phyloP scores from a whole-genome alignment of 2,329 filamentous ascomycete species.

The Exophiala sideris region DNA sequence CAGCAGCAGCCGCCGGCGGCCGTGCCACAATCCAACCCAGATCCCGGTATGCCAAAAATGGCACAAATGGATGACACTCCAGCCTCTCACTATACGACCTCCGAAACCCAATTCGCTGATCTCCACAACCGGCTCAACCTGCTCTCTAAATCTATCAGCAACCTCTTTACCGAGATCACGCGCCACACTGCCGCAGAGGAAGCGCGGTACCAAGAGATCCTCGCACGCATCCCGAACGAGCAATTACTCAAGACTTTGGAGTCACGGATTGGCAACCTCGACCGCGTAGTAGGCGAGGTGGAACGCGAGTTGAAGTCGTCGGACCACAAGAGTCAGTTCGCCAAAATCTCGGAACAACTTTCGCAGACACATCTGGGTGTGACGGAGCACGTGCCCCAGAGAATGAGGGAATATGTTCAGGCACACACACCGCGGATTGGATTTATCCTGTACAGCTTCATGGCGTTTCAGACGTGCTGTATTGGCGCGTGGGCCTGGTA shows the following conservation, averaged over 20 bases:
- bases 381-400: conserved; percentile 47
- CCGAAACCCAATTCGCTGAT: conserved; percentile 69
- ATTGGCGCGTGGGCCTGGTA: conserved; percentile 69
- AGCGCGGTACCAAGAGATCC: conserved; percentile 52
- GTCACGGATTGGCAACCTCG: conserved; percentile 52
- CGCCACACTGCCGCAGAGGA: conserved; percentile 51
- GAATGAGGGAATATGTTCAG: conserved; percentile 27
- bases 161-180: conserved; percentile 53
- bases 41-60: conserved; percentile 29
- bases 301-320: conserved; percentile 46
- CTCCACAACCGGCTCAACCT: conserved; percentile 74
- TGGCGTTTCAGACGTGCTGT: conserved; percentile 71
- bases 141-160: conserved; percentile 58
- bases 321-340: conserved; percentile 55
- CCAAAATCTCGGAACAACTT: conserved; percentile 53
- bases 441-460: conserved; percentile 65
- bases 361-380: conserved; percentile 53
- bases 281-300: conserved; percentile 49
- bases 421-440: conserved; percentile 52
- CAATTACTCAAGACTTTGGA: conserved; percentile 42
- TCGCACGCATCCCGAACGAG: conserved; percentile 36
- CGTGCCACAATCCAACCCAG: conserved; percentile 18
- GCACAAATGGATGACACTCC: conserved; percentile 42
- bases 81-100: conserved; percentile 43
- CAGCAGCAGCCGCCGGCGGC: conserved; percentile 27